These are phyloP conservation scores for Pythium oligandrum DNA, from an alignment of 352 stramenopile genomes.

Conservation along the genomic window DNA sequence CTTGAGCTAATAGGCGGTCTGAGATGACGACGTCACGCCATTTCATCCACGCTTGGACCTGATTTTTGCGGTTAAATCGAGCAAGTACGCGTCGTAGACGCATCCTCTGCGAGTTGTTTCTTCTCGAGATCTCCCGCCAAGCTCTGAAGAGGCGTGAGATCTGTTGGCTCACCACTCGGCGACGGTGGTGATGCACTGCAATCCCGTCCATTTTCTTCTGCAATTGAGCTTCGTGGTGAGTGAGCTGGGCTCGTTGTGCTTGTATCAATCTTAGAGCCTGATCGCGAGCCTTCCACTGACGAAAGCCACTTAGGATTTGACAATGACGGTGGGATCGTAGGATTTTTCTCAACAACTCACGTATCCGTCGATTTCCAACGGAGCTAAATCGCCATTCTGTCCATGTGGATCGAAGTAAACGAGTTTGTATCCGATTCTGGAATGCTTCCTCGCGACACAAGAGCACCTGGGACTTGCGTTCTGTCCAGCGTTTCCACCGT, in stretches of 20 bases:
- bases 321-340: neutral
- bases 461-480: conserved; percentile 9
- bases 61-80: neutral
- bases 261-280: neutral
- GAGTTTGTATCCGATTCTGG: conserved; percentile 19
- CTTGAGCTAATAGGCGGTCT: neutral
- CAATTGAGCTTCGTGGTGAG: neutral
- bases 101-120: neutral
- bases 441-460: conserved; percentile 35
- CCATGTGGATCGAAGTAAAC: conserved; percentile 22
- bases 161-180: neutral
- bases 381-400: conserved; percentile 13
- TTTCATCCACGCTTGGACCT: conserved; percentile 8
- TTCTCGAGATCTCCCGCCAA: conserved; percentile 1
- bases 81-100: conserved; percentile 1
- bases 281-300: neutral
- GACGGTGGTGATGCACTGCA: neutral
- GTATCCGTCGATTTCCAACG: neutral
- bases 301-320: conserved; percentile 5
- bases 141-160: conserved; percentile 3
- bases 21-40: neutral
- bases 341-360: neutral
- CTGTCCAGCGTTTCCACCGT: conserved; percentile 24
- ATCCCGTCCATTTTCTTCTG: conserved; percentile 10
- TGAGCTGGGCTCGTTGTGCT: no score